These are phyloP conservation scores for Pyrenopolyporus hunteri DNA, from an alignment of 495 filamentous ascomycete species.

Conservation along the genomic window DNA sequence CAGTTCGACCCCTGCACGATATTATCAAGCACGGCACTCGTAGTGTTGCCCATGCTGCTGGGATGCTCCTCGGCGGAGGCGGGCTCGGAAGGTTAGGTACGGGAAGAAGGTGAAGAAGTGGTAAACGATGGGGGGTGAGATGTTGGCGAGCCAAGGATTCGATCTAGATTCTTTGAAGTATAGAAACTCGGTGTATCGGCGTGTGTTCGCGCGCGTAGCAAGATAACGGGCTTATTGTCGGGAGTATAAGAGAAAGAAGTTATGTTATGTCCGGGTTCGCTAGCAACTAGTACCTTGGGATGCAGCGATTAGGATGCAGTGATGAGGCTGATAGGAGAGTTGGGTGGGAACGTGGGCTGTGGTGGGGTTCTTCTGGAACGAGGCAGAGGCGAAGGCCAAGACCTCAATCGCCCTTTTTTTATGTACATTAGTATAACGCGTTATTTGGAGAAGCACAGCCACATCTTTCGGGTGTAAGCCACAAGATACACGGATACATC, in stretches of 20 bases:
- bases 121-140: neutral
- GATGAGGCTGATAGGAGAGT: constrained; percentile 33
- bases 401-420: constrained; percentile 1
- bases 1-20: constrained; percentile 97
- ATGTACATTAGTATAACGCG: no score
- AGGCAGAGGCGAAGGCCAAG: constrained; percentile 1
- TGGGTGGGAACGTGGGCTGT: constrained; percentile 31
- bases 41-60: constrained; percentile 78
- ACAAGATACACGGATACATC: neutral
- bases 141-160: no score
- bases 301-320: neutral
- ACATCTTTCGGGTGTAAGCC: neutral
- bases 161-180: no score
- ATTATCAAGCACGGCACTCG: constrained; percentile 85
- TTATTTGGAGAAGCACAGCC: constrained; percentile 8
- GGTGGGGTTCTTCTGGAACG: constrained; percentile 24
- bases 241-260: constrained; percentile 10
- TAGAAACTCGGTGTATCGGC: no score
- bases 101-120: neutral
- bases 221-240: neutral
- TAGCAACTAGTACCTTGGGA: no score
- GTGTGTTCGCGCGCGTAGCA: neutral
- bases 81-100: constrained; percentile 1
- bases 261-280: constrained; percentile 10
- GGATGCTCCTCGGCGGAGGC: constrained; percentile 28